phyloP scores from a whole-genome alignment of 345 rosid species.

The Salix arbutifolia region DNA sequence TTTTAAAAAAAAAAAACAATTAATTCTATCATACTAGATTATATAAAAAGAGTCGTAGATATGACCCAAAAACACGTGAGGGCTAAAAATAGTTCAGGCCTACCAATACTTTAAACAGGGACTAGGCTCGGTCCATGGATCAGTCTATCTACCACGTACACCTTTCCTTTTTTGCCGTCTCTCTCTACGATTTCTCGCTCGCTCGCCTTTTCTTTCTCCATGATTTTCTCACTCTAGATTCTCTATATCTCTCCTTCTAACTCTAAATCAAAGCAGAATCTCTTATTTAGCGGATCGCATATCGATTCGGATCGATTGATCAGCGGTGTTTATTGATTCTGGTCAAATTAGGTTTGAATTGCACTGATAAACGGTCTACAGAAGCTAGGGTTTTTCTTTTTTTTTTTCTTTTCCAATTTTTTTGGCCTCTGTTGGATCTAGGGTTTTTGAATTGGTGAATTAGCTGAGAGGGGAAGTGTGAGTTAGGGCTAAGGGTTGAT shows the following conservation, averaged over 20 bases:
- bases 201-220: not conserved
- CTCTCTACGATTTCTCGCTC: constrained; percentile 1
- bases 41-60: no score
- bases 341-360: constrained; percentile 27
- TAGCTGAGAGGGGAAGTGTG: not conserved
- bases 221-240: not conserved
- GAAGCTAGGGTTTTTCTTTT: constrained; percentile 17
- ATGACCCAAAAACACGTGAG: not conserved
- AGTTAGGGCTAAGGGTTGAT: constrained; percentile 23
- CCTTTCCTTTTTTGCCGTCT: constrained; percentile 35
- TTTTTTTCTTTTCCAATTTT: not conserved
- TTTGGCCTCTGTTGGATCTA: constrained; percentile 12
- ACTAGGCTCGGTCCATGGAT: not conserved
- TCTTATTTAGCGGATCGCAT: constrained; percentile 32
- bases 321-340: not conserved
- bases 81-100: not conserved
- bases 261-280: not conserved
- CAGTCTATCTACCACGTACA: constrained; percentile 20
- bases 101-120: not conserved
- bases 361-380: not conserved
- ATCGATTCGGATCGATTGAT: constrained; percentile 23
- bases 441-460: constrained; percentile 4
- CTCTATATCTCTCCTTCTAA: not conserved
- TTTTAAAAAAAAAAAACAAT: no score
- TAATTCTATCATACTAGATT: no score